Base-by-base conservation (phyloP, 2,329 filamentous ascomycete species). In the Pseudocercospora fijiensis region DNA sequence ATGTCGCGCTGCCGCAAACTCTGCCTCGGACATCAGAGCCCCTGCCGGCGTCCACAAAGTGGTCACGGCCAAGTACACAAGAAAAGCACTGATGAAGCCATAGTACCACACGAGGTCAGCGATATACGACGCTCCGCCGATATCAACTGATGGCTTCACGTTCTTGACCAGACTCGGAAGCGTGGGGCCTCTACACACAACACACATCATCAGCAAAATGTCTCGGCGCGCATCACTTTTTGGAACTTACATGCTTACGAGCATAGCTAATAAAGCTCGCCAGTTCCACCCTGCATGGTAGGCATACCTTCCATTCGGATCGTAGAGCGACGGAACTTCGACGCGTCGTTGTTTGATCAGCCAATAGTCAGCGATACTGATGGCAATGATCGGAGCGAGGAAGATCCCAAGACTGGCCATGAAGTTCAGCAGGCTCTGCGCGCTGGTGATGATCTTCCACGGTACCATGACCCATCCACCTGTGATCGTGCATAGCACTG, bases 361-460 rank as follows among this genome's bases (percentile, higher is more conserved):
- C 84, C 85, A 88, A 70, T 84, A 88, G 67, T 89, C 86, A 11
- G 81, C 80, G 0, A 65, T 67, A 6, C 69, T 83, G 66, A 89
- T 85, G 0, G 82, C 82, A 0, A 85, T 84, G 64, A 89, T 86
- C 0, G 87, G 86, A 13, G 85, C 86, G 0, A 90, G 78, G 75
- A 90, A 90, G 47, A 89, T 81, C 0, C 84, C 83, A 73, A 88
- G 87, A 0, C 86, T 87, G 49, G 83, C 81, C 83, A 91, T 88
- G 67, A 75, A 75, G n/a, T 65, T 71, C 26, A 88, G 76, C 68
- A 89, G 85, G 0, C 82, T 85, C 1, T 76, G 72, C 1, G 86
- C 87, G 0, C 83, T 86, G 45, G 74, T 79, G 18, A 89, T 77
- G 62, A 89, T 88, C 76, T 88, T 88, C 87, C 86, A 89, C 11